phyloP scores from a whole-genome alignment of 148 eudicot species.

The Cornus kousa region DNA sequence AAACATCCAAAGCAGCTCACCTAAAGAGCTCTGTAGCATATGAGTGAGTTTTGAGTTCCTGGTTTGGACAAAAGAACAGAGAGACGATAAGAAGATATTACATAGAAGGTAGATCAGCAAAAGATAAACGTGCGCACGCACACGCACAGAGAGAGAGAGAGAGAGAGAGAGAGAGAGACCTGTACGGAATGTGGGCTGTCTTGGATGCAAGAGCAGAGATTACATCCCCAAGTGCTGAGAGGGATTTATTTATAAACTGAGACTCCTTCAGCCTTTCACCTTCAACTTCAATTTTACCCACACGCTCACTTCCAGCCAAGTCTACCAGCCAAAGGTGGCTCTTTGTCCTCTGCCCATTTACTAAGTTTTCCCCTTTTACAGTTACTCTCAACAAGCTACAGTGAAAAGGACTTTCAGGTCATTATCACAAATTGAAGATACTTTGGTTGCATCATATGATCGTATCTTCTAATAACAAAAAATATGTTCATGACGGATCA shows the following conservation, averaged over 20 bases:
- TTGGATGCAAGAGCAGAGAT: slow-evolving; percentile 93
- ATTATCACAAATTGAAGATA: neutral
- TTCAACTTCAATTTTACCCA: slow-evolving; percentile 88
- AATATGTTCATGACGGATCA: neutral
- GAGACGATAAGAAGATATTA: slow-evolving; percentile 5
- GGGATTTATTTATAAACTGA: slow-evolving; percentile 89
- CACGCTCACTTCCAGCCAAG: slow-evolving; percentile 97
- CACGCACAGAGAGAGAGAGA: too few relatives aligned
- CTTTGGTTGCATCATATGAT: neutral
- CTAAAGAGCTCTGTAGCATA: slow-evolving; percentile 94
- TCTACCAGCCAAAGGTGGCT: slow-evolving; percentile 97
- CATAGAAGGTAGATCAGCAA: neutral
- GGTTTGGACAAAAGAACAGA: slow-evolving; percentile 19
- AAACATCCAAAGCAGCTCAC: slow-evolving; percentile 34
- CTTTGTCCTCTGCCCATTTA: slow-evolving; percentile 74
- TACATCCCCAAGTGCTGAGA: slow-evolving; percentile 95
- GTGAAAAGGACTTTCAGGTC: slow-evolving; percentile 7
- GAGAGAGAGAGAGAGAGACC: slow-evolving; percentile 31
- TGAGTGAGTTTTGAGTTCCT: slow-evolving; percentile 98
- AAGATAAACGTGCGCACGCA: neutral
- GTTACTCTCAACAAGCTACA: slow-evolving; percentile 83
- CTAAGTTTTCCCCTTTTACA: slow-evolving; percentile 62
- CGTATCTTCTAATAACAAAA: neutral
- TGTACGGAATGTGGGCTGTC: slow-evolving; percentile 85
- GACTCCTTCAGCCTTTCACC: slow-evolving; percentile 97